These are phyloP conservation scores for Pseudozyma thailandica DNA, from an alignment of 1,284 basidiomycete genomes.

Conservation along the genomic window DNA sequence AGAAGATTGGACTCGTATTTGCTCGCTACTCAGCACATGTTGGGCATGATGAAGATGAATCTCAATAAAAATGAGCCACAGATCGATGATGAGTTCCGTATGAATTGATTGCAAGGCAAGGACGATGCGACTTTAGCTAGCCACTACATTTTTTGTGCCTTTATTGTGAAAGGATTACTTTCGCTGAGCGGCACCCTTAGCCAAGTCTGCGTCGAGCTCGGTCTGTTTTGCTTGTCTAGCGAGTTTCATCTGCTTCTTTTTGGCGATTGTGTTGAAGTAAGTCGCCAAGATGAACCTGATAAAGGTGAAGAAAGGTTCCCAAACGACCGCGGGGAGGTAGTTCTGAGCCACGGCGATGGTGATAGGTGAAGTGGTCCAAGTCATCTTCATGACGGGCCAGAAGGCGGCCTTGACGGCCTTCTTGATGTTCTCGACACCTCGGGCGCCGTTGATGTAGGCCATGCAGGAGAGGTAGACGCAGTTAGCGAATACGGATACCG, in stretches of 20 bases:
- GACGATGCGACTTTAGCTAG: no score
- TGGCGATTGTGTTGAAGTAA: slow-evolving; percentile 60
- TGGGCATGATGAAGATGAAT: no score
- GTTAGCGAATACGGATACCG: slow-evolving; percentile 82
- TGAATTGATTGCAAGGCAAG: no score
- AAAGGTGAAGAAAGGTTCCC: slow-evolving; percentile 61
- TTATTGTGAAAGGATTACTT: slow-evolving; percentile 18
- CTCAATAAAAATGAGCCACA: no score
- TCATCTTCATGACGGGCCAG: slow-evolving; percentile 78
- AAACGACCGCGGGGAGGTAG: slow-evolving; percentile 73
- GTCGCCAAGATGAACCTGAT: slow-evolving; percentile 55
- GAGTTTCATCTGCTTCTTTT: slow-evolving; percentile 63
- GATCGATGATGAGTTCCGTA: no score
- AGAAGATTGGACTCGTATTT: not conserved
- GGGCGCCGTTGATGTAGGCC: slow-evolving; percentile 85
- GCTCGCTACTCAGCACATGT: no score
- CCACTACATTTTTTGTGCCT: no score
- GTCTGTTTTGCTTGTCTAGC: slow-evolving; percentile 37
- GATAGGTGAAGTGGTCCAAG: slow-evolving; percentile 80
- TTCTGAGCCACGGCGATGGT: slow-evolving; percentile 79
- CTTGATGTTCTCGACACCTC: slow-evolving; percentile 75
- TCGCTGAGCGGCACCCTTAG: slow-evolving; percentile 52
- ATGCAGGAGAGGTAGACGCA: slow-evolving; percentile 77
- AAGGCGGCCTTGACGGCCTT: slow-evolving; percentile 80
- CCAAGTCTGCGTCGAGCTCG: slow-evolving; percentile 41